phyloP scores from a whole-genome alignment of 2,329 filamentous ascomycete species.

The Stemphylium beticola region DNA sequence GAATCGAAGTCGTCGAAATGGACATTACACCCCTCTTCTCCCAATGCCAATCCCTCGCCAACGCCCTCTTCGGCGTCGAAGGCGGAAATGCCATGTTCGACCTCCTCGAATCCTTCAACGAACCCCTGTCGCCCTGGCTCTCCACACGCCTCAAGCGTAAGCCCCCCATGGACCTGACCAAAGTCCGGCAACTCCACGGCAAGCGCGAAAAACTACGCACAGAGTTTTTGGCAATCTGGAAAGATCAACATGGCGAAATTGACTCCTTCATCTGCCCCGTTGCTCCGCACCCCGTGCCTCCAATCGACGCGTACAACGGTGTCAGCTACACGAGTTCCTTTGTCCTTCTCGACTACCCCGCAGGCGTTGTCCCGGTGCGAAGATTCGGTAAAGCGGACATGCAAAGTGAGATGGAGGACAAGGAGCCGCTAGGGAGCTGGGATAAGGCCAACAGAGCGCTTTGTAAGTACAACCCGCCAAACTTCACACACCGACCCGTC shows the following conservation, averaged over 20 bases:
- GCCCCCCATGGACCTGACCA: conserved; percentile 54
- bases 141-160: conserved; percentile 58
- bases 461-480: conserved; percentile 54
- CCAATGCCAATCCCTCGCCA: conserved; percentile 63
- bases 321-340: conserved; percentile 68
- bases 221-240: conserved; percentile 66
- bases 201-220: conserved; percentile 60
- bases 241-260: conserved; percentile 51
- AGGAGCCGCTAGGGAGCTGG: conserved; percentile 59
- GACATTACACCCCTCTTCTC: conserved; percentile 60
- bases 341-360: conserved; percentile 68
- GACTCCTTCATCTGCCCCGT: conserved; percentile 70
- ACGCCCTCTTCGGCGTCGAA: conserved; percentile 65
- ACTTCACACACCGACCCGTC: too few relatives aligned
- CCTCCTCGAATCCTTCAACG: conserved; percentile 60
- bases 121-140: conserved; percentile 68
- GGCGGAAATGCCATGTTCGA: conserved; percentile 64
- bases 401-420: conserved; percentile 52
- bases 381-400: conserved; percentile 58
- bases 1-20: conserved; percentile 65
- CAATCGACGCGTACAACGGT: conserved; percentile 67
- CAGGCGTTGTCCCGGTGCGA: conserved; percentile 63
- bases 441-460: conserved; percentile 65
- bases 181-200: conserved; percentile 61
- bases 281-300: conserved; percentile 68